Conservation (phyloP, 306 rosid species). For the Prunus padus region DNA sequence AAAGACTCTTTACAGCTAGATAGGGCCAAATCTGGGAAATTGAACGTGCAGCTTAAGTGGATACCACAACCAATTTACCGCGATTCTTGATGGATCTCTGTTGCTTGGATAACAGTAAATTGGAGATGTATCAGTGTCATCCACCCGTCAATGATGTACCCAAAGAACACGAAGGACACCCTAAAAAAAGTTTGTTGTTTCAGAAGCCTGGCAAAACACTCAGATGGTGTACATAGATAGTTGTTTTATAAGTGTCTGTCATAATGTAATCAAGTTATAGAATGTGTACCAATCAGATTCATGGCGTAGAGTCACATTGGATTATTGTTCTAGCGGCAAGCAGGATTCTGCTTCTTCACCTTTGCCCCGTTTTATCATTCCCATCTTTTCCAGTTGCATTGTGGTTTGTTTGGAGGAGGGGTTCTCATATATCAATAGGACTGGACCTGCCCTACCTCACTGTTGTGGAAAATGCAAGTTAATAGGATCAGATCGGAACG, state of each 20-base stretch:
- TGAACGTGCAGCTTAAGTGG: slow-evolving; percentile 90
- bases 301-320: background rate
- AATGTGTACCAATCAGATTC: background rate
- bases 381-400: background rate
- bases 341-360: background rate
- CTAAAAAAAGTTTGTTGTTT: slow-evolving; percentile 6
- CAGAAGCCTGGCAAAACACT: background rate
- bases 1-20: slow-evolving; percentile 71
- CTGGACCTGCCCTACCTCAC: background rate
- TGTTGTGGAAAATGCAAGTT: background rate
- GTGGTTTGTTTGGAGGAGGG: background rate
- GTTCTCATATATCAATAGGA: background rate
- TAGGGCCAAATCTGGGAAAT: slow-evolving; percentile 75
- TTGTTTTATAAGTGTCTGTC: slow-evolving; percentile 26
- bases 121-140: background rate
- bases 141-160: slow-evolving; percentile 5
- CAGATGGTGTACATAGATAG: slow-evolving; percentile 44
- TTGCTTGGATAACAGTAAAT: background rate
- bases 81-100: slow-evolving; percentile 45
- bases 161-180: slow-evolving; percentile 4
- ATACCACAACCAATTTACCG: slow-evolving; percentile 85
- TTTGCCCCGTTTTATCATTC: background rate
- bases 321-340: background rate
- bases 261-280: slow-evolving; percentile 18
- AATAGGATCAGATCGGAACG: too few relatives aligned